Percentiles rank a stretch among this genome's conserved stretches.
Conservation (phyloP, 371 early-diverging fungal species). For the Choanephora cucurbitarum region DNA sequence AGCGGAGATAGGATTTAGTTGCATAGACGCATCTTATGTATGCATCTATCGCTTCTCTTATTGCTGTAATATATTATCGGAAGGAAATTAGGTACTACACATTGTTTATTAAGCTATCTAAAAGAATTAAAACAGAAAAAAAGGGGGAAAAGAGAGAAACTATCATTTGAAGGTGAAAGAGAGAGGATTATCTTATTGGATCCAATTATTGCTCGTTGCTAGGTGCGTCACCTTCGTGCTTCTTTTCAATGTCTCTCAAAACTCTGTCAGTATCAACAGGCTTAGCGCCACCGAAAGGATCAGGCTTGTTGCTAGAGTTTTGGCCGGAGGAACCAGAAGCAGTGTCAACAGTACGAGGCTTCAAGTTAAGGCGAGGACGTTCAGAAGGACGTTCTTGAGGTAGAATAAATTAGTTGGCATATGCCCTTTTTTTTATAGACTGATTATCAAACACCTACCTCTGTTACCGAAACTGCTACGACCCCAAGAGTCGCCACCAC, state of each 20-base stretch:
- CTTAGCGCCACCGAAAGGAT: conserved; percentile 84
- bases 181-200: conserved; percentile 3
- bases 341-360: conserved; percentile 64
- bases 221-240: conserved; percentile 20
- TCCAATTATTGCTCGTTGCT: conserved; percentile 6
- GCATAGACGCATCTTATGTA: no score
- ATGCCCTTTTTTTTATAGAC: no score
- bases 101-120: neutral
- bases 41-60: no score
- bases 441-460: conserved; percentile 20
- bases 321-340: conserved; percentile 14
- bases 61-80: no score
- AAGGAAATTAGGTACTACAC: neutral
- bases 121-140: neutral
- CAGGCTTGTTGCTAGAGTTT: conserved; percentile 51
- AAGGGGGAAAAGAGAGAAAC: neutral
- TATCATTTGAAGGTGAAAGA: neutral
- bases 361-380: conserved; percentile 65
- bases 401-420: neutral
- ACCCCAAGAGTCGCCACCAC: conserved; percentile 54
- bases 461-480: conserved; percentile 33
- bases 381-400: conserved; percentile 34
- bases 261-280: conserved; percentile 77
- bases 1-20: no score
- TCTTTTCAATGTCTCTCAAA: conserved; percentile 73